Evolutionary conservation across 805 yeast species (phyloP).

Genomic region (Ogataea minuta): DNA sequence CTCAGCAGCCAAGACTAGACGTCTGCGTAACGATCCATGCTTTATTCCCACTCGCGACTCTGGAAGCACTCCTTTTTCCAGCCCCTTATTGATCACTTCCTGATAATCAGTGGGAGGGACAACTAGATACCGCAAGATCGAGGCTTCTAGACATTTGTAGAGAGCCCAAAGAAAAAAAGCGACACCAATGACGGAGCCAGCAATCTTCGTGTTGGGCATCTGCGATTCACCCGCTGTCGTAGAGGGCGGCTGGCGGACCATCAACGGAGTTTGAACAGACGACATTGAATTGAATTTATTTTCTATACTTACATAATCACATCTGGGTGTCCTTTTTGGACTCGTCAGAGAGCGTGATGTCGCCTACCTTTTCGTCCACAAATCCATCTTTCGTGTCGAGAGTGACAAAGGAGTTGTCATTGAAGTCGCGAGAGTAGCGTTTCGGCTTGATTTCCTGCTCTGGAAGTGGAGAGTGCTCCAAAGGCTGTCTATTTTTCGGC

Average conservation of each 20-base stretch:
- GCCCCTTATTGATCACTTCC: slow-evolving; percentile 23
- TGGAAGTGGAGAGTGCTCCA: slow-evolving; percentile 1
- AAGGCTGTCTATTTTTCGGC: slow-evolving; percentile 16
- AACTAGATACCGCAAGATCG: slow-evolving; percentile 24
- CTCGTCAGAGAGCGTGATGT: slow-evolving; percentile 22
- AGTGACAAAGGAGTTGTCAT: slow-evolving; percentile 19
- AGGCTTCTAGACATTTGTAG: slow-evolving; percentile 21
- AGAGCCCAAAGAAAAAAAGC: slow-evolving; percentile 9
- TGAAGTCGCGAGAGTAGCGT: slow-evolving; percentile 6
- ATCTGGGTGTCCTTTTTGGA: slow-evolving; percentile 27
- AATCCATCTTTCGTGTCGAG: slow-evolving; percentile 20
- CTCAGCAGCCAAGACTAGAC: slow-evolving; percentile 32
- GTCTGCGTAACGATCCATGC: slow-evolving; percentile 29
- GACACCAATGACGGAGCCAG: slow-evolving; percentile 5
- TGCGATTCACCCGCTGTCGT: neutral
- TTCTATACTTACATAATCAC: slow-evolving; percentile 7
- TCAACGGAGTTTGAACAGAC: slow-evolving; percentile 1
- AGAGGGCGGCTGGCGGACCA: neutral
- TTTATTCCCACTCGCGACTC: slow-evolving; percentile 28
- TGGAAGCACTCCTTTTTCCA: slow-evolving; percentile 22
- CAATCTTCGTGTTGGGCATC: too few relatives aligned
- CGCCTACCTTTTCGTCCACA: slow-evolving; percentile 26
- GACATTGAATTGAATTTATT: neutral
- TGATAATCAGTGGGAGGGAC: slow-evolving; percentile 32
- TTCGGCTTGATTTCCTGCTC: slow-evolving; percentile 5